Base-by-base conservation (phyloP, 1,284 basidiomycete genomes). In the Leccinum pachyderme region DNA sequence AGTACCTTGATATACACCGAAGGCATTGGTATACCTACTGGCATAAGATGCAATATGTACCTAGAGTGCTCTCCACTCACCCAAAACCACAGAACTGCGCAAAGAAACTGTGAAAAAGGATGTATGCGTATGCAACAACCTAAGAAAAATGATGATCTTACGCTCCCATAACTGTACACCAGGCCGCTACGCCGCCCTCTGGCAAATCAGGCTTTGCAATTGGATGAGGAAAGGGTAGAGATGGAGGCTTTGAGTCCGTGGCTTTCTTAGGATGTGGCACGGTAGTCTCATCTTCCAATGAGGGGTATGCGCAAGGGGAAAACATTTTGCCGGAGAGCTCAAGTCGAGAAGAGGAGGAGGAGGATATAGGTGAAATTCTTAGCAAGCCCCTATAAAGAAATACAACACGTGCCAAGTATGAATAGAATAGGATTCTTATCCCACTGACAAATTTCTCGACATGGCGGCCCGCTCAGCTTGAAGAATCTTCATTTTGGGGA, bases 1-100 rank as follows among this genome's bases (percentile, higher is more conserved):
- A 1, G 24, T 15, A 69, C 80, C 66, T 57, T 72, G 66, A 54
- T 72, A 72, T 39, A 72, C 65, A 13, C 70, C 70, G 43, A 70
- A 69, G 4, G 70, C 35, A 33, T 2, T 51, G 0, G 47, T 50
- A 47, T 72, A 70, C 5, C 66, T 71, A 13, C 8, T 25, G 9
- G 35, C 8, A 7, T 18, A 28, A 1, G 43, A 5, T 13, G 2
- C 0, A 22, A 13, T 41, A 37, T 25, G n/a, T 2, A 9, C 2
- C 1, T 41, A 6, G 1, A 24, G 18, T 7, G 3, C 12, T 9
- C 0, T 22, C 5, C n/a, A 57, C 68, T 2, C 28, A 66, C 68
- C 71, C 71, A 32, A 45, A 66, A 49, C 61, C 59, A 44, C 67
- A 70, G 18, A 72, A 68, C 28, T 68, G 63, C 0, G 49, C 53